A percentile compares a stretch with the other conserved stretches of the same genome.
These are phyloP conservation scores for Parathielavia hyrcaniae DNA, from an alignment of 495 filamentous ascomycete genomes.

Conservation along the genomic window DNA sequence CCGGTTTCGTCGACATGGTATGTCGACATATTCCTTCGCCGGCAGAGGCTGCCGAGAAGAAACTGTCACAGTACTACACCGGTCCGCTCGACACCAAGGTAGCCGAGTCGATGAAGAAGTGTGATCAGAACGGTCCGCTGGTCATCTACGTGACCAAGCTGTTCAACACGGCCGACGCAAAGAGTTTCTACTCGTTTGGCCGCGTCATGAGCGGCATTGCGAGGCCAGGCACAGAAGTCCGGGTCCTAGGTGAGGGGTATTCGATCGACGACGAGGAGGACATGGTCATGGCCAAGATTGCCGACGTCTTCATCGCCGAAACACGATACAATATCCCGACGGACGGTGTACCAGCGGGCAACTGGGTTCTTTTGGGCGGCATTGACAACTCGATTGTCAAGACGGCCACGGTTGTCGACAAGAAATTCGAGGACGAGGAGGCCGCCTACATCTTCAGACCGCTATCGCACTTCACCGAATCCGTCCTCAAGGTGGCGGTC, in stretches of 20 bases:
- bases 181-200: slow-evolving; percentile 80
- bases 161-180: slow-evolving; percentile 81
- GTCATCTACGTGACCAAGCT: slow-evolving; percentile 89
- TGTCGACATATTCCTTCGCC: slow-evolving; percentile 87
- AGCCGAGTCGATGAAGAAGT: slow-evolving; percentile 69
- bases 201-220: slow-evolving; percentile 92
- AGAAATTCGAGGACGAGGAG: slow-evolving; percentile 72
- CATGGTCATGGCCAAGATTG: slow-evolving; percentile 85
- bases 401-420: slow-evolving; percentile 87
- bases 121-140: slow-evolving; percentile 83
- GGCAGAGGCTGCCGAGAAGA: slow-evolving; percentile 64
- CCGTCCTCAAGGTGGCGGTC: slow-evolving; percentile 94
- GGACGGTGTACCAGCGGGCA: slow-evolving; percentile 90
- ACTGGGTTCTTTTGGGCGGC: slow-evolving; percentile 82
- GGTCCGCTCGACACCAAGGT: slow-evolving; percentile 87
- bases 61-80: slow-evolving; percentile 83
- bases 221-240: slow-evolving; percentile 70
- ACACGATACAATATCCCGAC: slow-evolving; percentile 87
- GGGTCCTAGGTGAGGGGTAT: slow-evolving; percentile 92
- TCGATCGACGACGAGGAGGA: slow-evolving; percentile 97
- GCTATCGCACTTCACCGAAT: slow-evolving; percentile 90
- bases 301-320: slow-evolving; percentile 87
- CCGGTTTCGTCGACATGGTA: slow-evolving; percentile 94
- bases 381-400: slow-evolving; percentile 99
- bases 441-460: slow-evolving; percentile 93